Percentiles rank a stretch among this genome's conserved stretches.
These are phyloP conservation scores for Boletus edulis DNA, from an alignment of 768 basidiomycete species.

Conservation along the genomic window DNA sequence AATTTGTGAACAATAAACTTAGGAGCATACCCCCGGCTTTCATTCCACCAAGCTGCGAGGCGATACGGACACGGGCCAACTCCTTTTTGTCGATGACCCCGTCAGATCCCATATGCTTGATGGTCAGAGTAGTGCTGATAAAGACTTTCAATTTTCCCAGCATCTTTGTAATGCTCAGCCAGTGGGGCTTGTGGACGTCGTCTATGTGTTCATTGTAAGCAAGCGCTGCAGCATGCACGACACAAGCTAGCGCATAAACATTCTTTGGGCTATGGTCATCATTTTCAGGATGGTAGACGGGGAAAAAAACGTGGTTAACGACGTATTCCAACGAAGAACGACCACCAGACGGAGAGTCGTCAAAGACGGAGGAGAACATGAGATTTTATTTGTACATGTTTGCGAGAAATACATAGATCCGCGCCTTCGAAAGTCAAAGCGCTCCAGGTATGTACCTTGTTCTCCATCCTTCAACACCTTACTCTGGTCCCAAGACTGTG, in stretches of 20 bases:
- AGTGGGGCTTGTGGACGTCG: not conserved
- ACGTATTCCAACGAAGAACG: not conserved
- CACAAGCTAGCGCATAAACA: too few relatives aligned
- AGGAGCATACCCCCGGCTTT: not conserved
- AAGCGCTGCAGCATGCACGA: too few relatives aligned
- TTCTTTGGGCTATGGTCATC: too few relatives aligned
- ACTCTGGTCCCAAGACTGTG: too few relatives aligned
- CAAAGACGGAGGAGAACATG: not conserved
- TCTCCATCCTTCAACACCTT: too few relatives aligned
- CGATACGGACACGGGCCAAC: not conserved
- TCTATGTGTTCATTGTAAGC: too few relatives aligned
- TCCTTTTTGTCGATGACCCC: too few relatives aligned
- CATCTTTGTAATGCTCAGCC: not conserved
- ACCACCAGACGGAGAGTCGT: not conserved
- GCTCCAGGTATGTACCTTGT: too few relatives aligned
- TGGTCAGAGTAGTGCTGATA: not conserved
- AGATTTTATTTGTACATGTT: too few relatives aligned
- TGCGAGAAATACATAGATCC: too few relatives aligned
- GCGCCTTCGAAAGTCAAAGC: too few relatives aligned
- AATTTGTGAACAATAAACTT: not conserved
- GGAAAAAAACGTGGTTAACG: not conserved
- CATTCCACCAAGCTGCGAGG: not conserved
- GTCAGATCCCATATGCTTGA: too few relatives aligned
- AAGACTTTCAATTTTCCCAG: not conserved
- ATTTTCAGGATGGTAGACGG: not conserved